Base-by-base conservation (phyloP, 2,329 filamentous ascomycete genomes). In the Coleophoma cylindrospora region DNA sequence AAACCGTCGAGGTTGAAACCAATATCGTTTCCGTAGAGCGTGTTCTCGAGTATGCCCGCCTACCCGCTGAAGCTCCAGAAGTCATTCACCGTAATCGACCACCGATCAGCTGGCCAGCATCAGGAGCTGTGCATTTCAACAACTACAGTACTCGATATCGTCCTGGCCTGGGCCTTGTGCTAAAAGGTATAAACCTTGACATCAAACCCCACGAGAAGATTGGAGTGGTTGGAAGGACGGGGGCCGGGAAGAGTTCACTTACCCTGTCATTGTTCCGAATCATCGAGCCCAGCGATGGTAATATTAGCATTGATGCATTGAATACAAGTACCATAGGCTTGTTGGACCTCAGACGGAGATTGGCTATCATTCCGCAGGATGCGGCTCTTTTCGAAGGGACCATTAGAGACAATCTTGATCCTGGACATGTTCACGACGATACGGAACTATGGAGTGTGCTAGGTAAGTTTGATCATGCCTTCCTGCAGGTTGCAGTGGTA, bases 1-100 rank as follows among this genome's bases (percentile, higher is more conserved):
- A 99, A 71, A 96, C 91, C 0, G 94, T 99, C 34, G 95, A 99
- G 70, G 94, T 99, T n/a, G 95, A 99, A 76, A 97, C 92, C n/a
- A 99, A 99, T 70, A 99, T 99, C 64, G 92, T 99, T 43, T 96
- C 92, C 10, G 94, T 99, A 36, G 94, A 99, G 77, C 87, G 94
- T 64, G 91, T 99, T 44, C 83, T 99, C 45, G 95, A 99, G 70
- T 99, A 99, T 71, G 89, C 92, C 51, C 80, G 81, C 46, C 79
- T 99, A 55, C 91, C 92, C 22, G 94, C 87, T 68, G 94, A 99
- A 73, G 92, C 94, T 46, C 90, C 91, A 8, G 94, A 99, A 67
- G 89, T 97, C 57, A 87, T 97, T 61, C 87, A 89, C 64, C 87
- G 89, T 69, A 86, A 88, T 66, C 80, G 92, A 45, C 92, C 94